These are phyloP conservation scores for Pythium dissimile DNA, from an alignment of 352 stramenopile species.

Conservation along the genomic window DNA sequence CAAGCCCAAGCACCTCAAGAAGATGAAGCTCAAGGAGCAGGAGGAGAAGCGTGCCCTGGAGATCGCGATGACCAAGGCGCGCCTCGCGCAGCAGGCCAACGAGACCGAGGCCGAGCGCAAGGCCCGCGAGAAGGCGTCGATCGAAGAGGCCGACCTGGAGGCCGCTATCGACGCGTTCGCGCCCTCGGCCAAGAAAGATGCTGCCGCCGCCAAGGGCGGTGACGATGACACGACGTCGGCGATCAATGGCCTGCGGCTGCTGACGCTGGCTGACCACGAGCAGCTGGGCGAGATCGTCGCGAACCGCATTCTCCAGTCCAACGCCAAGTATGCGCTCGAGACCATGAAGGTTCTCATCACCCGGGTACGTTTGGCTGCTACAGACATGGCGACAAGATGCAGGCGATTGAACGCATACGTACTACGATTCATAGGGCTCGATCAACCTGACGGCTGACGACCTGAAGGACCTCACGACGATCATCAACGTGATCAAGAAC, in stretches of 20 bases:
- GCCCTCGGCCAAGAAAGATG: constrained; percentile 30
- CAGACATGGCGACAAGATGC: too few relatives aligned
- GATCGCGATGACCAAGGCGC: constrained; percentile 69
- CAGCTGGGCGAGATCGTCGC: constrained; percentile 62
- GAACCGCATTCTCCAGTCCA: constrained; percentile 52
- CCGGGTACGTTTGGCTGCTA: constrained; percentile 18
- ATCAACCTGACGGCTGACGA: constrained; percentile 77
- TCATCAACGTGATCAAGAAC: constrained; percentile 88
- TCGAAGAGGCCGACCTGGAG: constrained; percentile 75
- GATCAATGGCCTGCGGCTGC: constrained; percentile 58
- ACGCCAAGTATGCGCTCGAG: constrained; percentile 74
- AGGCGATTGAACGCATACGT: too few relatives aligned
- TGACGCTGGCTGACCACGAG: constrained; percentile 74
- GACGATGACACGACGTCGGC: constrained; percentile 38
- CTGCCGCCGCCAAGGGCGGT: constrained; percentile 22
- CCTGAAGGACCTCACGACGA: constrained; percentile 86
- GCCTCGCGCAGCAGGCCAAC: constrained; percentile 63
- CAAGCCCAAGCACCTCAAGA: constrained; percentile 87
- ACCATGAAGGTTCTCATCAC: constrained; percentile 82
- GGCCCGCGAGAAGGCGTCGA: constrained; percentile 41
- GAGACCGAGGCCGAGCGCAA: constrained; percentile 64
- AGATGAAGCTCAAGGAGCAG: constrained; percentile 84
- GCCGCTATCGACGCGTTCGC: constrained; percentile 73
- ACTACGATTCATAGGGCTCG: constrained; percentile 39
- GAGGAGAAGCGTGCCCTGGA: constrained; percentile 80